Base-by-base conservation (phyloP, 163 green algal species). In the Scenedesmus sp. region DNA sequence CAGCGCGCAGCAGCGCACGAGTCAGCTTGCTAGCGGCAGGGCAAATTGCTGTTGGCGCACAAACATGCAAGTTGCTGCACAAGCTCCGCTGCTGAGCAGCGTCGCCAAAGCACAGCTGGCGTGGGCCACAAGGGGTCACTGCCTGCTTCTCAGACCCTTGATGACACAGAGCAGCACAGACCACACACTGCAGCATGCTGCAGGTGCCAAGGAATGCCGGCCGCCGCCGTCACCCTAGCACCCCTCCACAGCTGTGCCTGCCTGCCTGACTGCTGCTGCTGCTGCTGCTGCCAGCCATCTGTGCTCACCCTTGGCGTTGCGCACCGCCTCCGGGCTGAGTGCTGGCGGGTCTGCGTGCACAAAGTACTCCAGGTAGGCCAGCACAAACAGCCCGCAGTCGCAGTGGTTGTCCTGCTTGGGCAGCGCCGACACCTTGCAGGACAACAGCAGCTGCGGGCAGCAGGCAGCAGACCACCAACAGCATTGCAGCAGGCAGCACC, bases 361-460 rank as follows among this genome's bases (percentile, higher is more conserved):
- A 90, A 99, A 99, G 90, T 96, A 98, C 87, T 99, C 95, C 8
- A 97, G 87, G 92, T 98, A 99, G 62, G 95, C 86, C 60, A 98
- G 96, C 86, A 99, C 84, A 94, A 99, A 99, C 62, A 99, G 96
- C 7, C 98, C 98, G 92, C 98, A 99, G 94, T 99, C 98, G 88
- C 94, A 98, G 93, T 97, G 92, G 94, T 99, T 99, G 94, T 97
- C 92, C 93, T 99, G 98, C 82, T 86, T 81, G 7, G 96, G 96
- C 26, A 97, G 67, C 52, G 70, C 60, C 54, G 13, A 26, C n/a
- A 56, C 86, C 34, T 23, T 56, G 76, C 46, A 57, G 55, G 20
- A 54, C 55, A 55, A 55, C 82, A 87, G 7, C 60, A 54, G n/a
- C 84, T 81, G 84, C 60, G 54, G 74, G 26, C 74, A 57, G 70